phyloP scores from a whole-genome alignment of 2,329 filamentous ascomycete genomes.

The Arthrobotrys sinensis region DNA sequence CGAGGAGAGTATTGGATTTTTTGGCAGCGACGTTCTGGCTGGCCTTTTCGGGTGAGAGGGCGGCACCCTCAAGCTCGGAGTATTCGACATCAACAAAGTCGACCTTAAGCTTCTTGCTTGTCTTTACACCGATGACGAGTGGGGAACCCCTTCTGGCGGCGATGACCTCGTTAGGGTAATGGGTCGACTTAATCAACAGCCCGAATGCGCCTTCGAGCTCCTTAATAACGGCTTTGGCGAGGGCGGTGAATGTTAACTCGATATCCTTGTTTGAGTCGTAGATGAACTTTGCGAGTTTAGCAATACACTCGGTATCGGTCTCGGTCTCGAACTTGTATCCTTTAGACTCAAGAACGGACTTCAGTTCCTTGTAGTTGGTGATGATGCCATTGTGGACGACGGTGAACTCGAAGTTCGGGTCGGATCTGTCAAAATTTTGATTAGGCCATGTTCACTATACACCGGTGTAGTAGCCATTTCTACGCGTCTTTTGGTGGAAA shows the following conservation, averaged over 20 bases:
- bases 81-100: constrained; percentile 99
- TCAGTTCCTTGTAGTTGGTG: constrained; percentile 99
- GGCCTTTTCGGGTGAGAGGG: constrained; percentile 89
- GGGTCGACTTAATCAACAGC: constrained; percentile 96
- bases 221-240: constrained; percentile 97
- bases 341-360: constrained; percentile 91
- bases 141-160: constrained; percentile 98
- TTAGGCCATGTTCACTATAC: not conserved
- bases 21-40: constrained; percentile 97
- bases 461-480: constrained; percentile 38
- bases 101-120: constrained; percentile 99
- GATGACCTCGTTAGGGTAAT: constrained; percentile 98
- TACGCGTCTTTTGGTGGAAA: not conserved
- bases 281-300: constrained; percentile 98
- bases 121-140: constrained; percentile 96
- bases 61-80: constrained; percentile 80
- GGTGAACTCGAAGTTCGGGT: constrained; percentile 94
- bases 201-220: constrained; percentile 98
- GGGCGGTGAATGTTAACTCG: constrained; percentile 83
- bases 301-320: constrained; percentile 99
- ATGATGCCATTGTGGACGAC: constrained; percentile 99
- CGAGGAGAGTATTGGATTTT: constrained; percentile 82
- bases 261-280: constrained; percentile 94
- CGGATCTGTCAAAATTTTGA: constrained; percentile 66
- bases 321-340: constrained; percentile 99